A percentile compares a stretch with the other conserved stretches of the same genome.
Evolutionary conservation across 179 eudicot genomes (phyloP).

Genomic region (Heliamphora ciliata): DNA sequence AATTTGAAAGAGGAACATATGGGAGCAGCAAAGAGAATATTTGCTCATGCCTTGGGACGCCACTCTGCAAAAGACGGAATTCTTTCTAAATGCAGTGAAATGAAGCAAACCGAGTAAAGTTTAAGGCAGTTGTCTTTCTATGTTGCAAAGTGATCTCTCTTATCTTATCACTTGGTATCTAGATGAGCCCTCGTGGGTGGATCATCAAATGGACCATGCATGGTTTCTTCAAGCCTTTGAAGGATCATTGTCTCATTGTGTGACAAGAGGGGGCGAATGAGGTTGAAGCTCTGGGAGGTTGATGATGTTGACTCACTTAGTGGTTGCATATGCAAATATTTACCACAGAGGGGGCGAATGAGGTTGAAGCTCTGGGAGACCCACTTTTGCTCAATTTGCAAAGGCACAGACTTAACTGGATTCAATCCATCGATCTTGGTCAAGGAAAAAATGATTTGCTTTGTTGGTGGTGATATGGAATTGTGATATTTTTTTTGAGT

Average conservation of each 20-base stretch:
- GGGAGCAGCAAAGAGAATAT: conserved; percentile 94
- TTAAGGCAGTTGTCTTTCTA: neutral
- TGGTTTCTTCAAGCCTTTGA: neutral
- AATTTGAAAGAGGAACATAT: conserved; percentile 52
- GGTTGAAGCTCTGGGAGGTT: neutral
- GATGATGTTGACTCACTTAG: neutral
- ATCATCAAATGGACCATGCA: neutral
- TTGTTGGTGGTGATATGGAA: neutral
- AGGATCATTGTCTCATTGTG: neutral
- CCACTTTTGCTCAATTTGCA: neutral
- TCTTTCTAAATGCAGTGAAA: conserved; percentile 17
- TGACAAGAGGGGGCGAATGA: neutral
- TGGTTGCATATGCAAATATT: neutral
- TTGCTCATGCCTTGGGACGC: conserved; percentile 71
- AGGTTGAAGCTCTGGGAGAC: neutral
- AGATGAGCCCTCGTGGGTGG: neutral
- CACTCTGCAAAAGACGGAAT: conserved; percentile 35
- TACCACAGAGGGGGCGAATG: neutral
- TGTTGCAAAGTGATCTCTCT: neutral
- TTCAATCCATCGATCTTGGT: neutral
- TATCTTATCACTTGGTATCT: neutral
- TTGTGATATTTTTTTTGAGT: neutral
- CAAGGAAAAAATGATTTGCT: neutral
- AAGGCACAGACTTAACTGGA: neutral
- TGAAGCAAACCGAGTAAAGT: conserved; percentile 12